Evolutionary conservation across 768 basidiomycete genomes (phyloP).

Genomic region (Pisolithus marmoratus): DNA sequence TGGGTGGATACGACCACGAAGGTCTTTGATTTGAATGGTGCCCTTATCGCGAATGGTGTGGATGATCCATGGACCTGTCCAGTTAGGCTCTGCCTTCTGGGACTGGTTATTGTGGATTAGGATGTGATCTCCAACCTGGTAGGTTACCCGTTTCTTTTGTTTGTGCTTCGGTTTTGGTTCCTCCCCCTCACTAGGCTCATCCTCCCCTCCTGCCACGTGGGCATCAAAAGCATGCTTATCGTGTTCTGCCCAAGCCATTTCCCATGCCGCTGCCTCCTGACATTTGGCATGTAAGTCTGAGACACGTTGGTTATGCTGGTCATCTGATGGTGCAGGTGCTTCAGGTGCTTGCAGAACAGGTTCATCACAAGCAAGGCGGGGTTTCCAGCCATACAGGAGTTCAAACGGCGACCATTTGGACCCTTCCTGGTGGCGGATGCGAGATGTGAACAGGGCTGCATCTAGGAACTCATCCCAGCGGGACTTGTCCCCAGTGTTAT

Average conservation of each 20-base stretch:
- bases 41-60: too few relatives aligned
- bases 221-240: not conserved
- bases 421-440: not conserved
- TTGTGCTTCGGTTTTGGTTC: not conserved
- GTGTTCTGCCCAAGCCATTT: not conserved
- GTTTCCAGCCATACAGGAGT: not conserved
- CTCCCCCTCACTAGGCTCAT: not conserved
- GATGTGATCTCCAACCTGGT: not conserved
- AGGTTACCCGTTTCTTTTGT: not conserved
- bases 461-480: not conserved
- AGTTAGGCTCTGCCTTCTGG: not conserved
- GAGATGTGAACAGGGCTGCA: not conserved
- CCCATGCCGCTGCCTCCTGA: not conserved
- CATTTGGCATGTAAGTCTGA: not conserved
- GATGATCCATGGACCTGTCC: not conserved
- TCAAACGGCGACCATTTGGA: not conserved
- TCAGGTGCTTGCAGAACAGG: not conserved
- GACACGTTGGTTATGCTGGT: not conserved
- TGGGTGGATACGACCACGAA: too few relatives aligned
- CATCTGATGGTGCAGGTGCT: not conserved
- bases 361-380: not conserved
- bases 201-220: not conserved
- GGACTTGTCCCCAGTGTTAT: not conserved
- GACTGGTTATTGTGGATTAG: not conserved
- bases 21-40: too few relatives aligned